These are phyloP conservation scores for Blastobotrys chiropterorum DNA, from an alignment of 805 yeast species.

Conservation along the genomic window DNA sequence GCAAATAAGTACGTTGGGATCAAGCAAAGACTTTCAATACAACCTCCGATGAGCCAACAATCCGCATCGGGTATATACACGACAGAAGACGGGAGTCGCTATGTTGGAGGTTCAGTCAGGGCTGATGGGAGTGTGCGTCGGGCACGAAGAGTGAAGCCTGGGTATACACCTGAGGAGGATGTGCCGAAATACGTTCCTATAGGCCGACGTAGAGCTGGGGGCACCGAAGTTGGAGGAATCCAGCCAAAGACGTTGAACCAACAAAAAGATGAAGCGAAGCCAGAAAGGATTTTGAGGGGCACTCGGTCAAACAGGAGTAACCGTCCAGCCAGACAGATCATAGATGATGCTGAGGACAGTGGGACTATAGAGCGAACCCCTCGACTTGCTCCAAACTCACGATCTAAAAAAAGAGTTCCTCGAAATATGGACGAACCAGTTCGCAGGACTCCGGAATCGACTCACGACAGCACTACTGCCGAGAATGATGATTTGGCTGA, in stretches of 20 bases:
- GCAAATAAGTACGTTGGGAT: background rate
- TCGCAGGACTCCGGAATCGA: no score
- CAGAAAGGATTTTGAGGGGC: background rate
- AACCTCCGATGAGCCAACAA: background rate
- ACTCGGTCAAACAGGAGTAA: background rate
- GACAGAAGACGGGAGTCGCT: slow-evolving; percentile 18
- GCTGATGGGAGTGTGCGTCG: slow-evolving; percentile 28
- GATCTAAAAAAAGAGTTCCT: background rate
- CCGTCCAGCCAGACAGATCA: background rate
- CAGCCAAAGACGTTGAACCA: background rate
- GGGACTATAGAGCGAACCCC: background rate
- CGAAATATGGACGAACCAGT: background rate
- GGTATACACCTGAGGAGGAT: slow-evolving; percentile 28
- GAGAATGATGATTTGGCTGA: background rate
- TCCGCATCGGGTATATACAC: background rate
- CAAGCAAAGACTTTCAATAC: no score
- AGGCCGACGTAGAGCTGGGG: slow-evolving; percentile 4
- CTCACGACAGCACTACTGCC: no score
- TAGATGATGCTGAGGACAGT: background rate
- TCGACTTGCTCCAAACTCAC: no score
- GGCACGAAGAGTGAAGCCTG: slow-evolving; percentile 24
- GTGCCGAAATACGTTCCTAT: slow-evolving; percentile 18
- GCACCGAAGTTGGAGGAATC: background rate
- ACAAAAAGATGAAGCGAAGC: background rate
- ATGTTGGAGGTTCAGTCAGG: slow-evolving; percentile 23